Percentiles rank a stretch among this genome's conserved stretches.
phyloP scores from a whole-genome alignment of 768 basidiomycete species.

The Tricholoma sp. region DNA sequence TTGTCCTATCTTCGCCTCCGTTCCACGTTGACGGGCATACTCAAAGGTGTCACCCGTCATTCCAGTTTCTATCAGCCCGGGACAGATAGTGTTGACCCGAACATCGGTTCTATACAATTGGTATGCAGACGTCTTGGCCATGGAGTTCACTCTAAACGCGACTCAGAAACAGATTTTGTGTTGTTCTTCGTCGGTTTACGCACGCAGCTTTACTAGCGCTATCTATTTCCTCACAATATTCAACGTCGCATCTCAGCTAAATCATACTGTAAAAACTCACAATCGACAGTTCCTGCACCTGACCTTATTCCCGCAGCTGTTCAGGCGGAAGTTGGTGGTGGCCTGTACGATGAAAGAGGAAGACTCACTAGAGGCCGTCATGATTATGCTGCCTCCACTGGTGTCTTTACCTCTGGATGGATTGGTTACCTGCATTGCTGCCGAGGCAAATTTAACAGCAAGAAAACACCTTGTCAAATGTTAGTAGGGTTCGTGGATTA shows the following conservation, averaged over 20 bases:
- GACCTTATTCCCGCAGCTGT: conserved; percentile 78
- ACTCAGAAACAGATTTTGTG: neutral
- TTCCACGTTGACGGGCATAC: conserved; percentile 70
- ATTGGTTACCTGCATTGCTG: conserved; percentile 71
- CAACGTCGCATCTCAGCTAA: neutral
- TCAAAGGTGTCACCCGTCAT: conserved; percentile 84
- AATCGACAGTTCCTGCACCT: conserved; percentile 79
- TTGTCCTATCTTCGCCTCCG: conserved; percentile 71
- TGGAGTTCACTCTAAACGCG: conserved; percentile 70
- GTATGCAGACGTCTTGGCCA: conserved; percentile 78
- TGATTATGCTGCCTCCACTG: conserved; percentile 77
- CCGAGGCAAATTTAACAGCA: conserved; percentile 81
- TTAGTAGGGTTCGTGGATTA: neutral
- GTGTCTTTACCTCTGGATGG: conserved; percentile 61
- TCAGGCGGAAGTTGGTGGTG: conserved; percentile 2
- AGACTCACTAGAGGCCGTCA: conserved; percentile 75
- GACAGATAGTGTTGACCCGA: conserved; percentile 87
- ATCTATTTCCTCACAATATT: conserved; percentile 37
- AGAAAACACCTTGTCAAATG: conserved; percentile 68
- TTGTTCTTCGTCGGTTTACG: conserved; percentile 21
- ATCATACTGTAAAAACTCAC: conserved; percentile 36
- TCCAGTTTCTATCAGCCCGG: conserved; percentile 89
- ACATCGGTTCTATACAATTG: conserved; percentile 79
- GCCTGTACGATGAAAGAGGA: neutral
- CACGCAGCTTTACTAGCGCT: conserved; percentile 93